Base-by-base conservation (phyloP, 106 monocot genomes). In the Amphibolis antarctica region DNA sequence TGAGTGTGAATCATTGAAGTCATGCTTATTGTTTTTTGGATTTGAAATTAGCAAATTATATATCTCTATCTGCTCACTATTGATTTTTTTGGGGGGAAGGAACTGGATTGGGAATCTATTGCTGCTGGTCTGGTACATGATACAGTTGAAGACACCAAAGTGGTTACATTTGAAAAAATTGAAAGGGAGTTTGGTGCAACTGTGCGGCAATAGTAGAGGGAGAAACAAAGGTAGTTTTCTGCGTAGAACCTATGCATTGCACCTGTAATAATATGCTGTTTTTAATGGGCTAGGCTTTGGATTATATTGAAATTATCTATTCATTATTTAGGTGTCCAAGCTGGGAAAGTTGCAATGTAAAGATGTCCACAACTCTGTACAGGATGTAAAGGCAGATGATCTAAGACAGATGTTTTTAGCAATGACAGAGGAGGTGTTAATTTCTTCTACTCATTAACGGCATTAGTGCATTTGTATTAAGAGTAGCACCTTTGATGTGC, bases 41-140 rank as follows among this genome's bases (percentile, higher is more conserved):
- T 44, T 65, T 56, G 13, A 24, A 25, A 28, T 13, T 56, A 25
- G 13, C 27, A 26, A 25, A 26, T 27, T 12, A 7, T 36, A 7
- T 2, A 26, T 26, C 9, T 28, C n/a, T 27, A 11, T 46, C 24
- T 46, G 25, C 22, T 28, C 23, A 42, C 22, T 48, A 64, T n/a
- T 69, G 56, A 29, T 42, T 61, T 29, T 11, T 60, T 63, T n/a
- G n/a, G n/a, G n/a, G 26, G 49, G 48, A 12, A 96, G 96, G 96
- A 96, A 70, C 71, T 96, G 60, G 96, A 90, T 66, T 96, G 96
- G 96, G 90, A 96, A 69, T 96, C 96, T n/a, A 60, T 96, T 71
- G 89, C 86, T 71, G 86, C 96, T 76, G 96, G 96, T 42, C 75
- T 96, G 71, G 73, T 96, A 71, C 96, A 96, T 80, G 96, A 96